Evolutionary conservation across 441 rosid genomes (phyloP), one percentile per base, ranked within the genome.

Genomic region (Aquilaria agallochum): DNA sequence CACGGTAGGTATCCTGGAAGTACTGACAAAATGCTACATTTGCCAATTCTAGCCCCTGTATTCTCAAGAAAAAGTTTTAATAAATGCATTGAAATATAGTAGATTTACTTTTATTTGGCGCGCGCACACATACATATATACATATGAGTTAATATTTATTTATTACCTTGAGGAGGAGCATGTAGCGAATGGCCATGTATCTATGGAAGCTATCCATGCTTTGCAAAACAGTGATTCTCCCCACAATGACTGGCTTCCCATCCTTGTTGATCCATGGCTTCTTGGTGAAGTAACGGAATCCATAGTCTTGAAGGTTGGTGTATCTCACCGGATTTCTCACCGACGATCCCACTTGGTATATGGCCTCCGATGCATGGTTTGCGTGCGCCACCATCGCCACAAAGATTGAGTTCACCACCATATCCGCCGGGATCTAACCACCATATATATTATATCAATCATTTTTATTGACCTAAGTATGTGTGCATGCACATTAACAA

Each of bases 321-420:
- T 79, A 84, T 55, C 32, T 81, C 31, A 91, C 0, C 2, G 95
- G 92, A 60, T 87, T 82, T 68, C 83, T 69, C 9, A 72, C 50
- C 10, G 97, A 91, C 1, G 97, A 86, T 3, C 97, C 96, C 27
- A 94, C 78, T 11, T 94, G 99, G 58, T 91, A 91, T 46, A 94
- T 81, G 11, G 58, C 47, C 42, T 60, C 62, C 15, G 67, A 60
- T 2, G 60, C 67, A 44, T 77, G 72, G 0, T 9, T 3, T 4
- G 75, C 83, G 45, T 86, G 81, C 14, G 87, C 92, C 20, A 69
- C 78, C 69, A 82, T 86, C 9, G 92, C 80, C 45, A 81, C 88
- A 3, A 86, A 42, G 59, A 84, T 89, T 1, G 92, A 85, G 65
- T 87, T 94, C 67, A 89, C 96, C 69, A 91, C 96, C 97, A 94